These are phyloP conservation scores for Ilex aquifolium DNA, from an alignment of 257 asterid genomes.

Conservation along the genomic window DNA sequence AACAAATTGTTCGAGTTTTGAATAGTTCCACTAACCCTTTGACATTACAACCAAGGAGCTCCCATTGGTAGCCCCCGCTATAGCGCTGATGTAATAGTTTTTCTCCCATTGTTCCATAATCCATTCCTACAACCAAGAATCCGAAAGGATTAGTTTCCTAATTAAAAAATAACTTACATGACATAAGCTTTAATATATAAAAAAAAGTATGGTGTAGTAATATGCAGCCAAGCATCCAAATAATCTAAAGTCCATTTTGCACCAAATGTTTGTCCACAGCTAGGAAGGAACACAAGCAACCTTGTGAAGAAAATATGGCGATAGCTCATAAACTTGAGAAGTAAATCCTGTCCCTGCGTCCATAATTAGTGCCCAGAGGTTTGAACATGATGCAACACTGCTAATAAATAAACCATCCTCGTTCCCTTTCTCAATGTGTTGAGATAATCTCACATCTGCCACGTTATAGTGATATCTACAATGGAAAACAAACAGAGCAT, in stretches of 20 bases:
- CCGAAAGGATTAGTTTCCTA: slow-evolving; percentile 2
- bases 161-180: neutral
- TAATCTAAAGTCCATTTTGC: neutral
- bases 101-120: slow-evolving; percentile 71
- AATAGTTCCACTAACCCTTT: slow-evolving; percentile 37
- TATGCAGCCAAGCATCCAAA: neutral
- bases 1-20: neutral
- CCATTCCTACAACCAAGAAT: slow-evolving; percentile 45
- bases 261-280: neutral
- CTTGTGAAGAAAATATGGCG: slow-evolving; percentile 51
- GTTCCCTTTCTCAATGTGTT: slow-evolving; percentile 49
- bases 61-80: slow-evolving; percentile 63
- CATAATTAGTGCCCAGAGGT: slow-evolving; percentile 56
- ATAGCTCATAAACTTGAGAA: slow-evolving; percentile 45
- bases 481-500: slow-evolving; percentile 2
- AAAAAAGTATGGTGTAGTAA: neutral
- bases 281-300: slow-evolving; percentile 14
- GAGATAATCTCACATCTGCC: slow-evolving; percentile 38
- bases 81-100: slow-evolving; percentile 55
- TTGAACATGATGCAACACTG: slow-evolving; percentile 45
- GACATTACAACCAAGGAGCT: slow-evolving; percentile 69
- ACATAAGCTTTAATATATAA: neutral
- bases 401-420: slow-evolving; percentile 49
- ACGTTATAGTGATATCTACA: slow-evolving; percentile 55
- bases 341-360: slow-evolving; percentile 61